These are phyloP conservation scores for Epichloe scottii DNA, from an alignment of 2,329 filamentous ascomycete genomes.

Conservation along the genomic window DNA sequence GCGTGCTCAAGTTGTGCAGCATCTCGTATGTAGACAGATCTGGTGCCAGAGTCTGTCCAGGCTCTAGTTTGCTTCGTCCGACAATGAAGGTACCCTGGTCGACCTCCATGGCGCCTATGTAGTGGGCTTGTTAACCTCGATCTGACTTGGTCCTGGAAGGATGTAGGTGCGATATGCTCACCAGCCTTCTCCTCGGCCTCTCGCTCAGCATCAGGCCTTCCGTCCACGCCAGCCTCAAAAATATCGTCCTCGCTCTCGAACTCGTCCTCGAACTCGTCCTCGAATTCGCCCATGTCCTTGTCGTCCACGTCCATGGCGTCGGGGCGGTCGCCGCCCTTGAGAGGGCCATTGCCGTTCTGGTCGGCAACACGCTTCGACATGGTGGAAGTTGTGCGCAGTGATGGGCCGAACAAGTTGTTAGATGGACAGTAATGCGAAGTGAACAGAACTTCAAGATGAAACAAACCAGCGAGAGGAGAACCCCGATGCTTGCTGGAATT, in stretches of 20 bases:
- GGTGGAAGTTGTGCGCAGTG: not conserved
- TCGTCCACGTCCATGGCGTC: slow-evolving; percentile 55
- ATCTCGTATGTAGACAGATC: slow-evolving; percentile 95
- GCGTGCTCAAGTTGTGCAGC: slow-evolving; percentile 86
- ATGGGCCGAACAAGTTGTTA: not conserved
- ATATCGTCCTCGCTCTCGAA: slow-evolving; percentile 86
- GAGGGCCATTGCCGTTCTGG: slow-evolving; percentile 32
- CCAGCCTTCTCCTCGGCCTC: slow-evolving; percentile 77
- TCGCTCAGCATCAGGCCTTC: slow-evolving; percentile 78
- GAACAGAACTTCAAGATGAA: not conserved
- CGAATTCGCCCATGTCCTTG: slow-evolving; percentile 66
- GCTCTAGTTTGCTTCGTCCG: slow-evolving; percentile 79
- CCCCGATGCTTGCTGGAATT: too few relatives aligned
- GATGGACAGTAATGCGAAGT: not conserved
- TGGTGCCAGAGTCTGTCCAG: slow-evolving; percentile 80
- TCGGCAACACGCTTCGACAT: slow-evolving; percentile 50
- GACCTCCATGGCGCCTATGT: slow-evolving; percentile 63
- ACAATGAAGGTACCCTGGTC: slow-evolving; percentile 95
- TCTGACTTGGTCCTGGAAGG: not conserved
- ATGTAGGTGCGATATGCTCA: slow-evolving; percentile 9
- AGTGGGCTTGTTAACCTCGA: not conserved
- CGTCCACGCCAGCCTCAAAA: slow-evolving; percentile 86
- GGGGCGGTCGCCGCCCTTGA: slow-evolving; percentile 49
- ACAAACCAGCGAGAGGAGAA: too few relatives aligned
- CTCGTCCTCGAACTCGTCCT: slow-evolving; percentile 89